Base-by-base conservation (phyloP, 2,329 filamentous ascomycete species). In the Claviceps arundinis region DNA sequence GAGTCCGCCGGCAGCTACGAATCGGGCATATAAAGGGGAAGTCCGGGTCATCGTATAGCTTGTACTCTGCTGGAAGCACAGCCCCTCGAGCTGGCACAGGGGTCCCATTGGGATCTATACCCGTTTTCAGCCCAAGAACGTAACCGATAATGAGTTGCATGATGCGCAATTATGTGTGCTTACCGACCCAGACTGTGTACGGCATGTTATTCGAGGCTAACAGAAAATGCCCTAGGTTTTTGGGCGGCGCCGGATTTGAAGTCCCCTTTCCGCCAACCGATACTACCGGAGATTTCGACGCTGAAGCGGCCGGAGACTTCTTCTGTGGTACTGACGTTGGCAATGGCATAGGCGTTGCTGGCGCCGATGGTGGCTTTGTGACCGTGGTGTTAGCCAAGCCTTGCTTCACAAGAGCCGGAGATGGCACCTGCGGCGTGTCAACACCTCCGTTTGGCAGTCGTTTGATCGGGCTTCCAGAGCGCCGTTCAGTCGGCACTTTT, bases 11-110 rank as follows among this genome's bases (percentile, higher is more conserved):
- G 34, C 69, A 72, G 38, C 64, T 57, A 3, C 69, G 64, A 3
- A 72, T 61, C 5, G 70, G 67, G 40, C 70, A 72, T 16, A 69
- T 55, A 50, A 57, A 70, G 0, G 59, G 64, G 38, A 48, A 52
- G 0, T 53, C 24, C 1, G 56, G 55, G 43, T 64, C 52, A 6
- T 56, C 47, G 22, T 63, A 57, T 3, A 62, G 45, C 42, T 58
- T 52, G 51, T 71, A 70, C 5, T 57, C 58, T 2, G 57, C 54
- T 0, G 70, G 70, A 37, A 70, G 52, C 11, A 70, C 38, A 19
- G 58, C 61, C 4, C 69, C 68, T 4, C 59, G 45, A 19, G 48
- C 16, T 22, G 48, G 24, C 5, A n/a, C 26, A 9, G 11, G 16
- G 5, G 9, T 5, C 11, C 50, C 48, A 5, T 38, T 1, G 3